Base-by-base conservation (phyloP, 139 green algal species). In the Chlorella vulgaris region DNA sequence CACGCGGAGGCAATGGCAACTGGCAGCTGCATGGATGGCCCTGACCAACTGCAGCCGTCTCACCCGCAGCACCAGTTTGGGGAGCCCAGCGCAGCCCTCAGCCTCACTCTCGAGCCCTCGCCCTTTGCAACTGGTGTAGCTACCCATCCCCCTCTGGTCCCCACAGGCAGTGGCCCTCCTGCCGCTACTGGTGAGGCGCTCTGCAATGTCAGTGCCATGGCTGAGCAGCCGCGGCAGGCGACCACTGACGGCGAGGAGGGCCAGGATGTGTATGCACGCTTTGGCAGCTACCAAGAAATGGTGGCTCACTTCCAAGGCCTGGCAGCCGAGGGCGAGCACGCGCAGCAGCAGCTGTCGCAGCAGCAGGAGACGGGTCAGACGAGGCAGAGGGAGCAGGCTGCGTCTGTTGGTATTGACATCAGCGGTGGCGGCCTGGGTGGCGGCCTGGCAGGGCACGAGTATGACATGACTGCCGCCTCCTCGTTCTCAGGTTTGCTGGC, bases 201-300 rank as follows among this genome's bases (percentile, higher is more conserved):
- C n/a, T n/a, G n/a, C n/a, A n/a, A n/a, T n/a, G n/a, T n/a, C n/a
- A n/a, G n/a, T n/a, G n/a, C n/a, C n/a, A n/a, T n/a, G n/a, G n/a
- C n/a, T 26, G 26, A 24, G 70, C 70, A 43, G 29, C 7, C 67
- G 15, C 43, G 15, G 31, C 70, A 78, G 50, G 15, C 21, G 55
- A 29, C 33, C 1, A 66, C 70, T 35, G 70, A 68, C 26, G 35
- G 42, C 35, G 73, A 35, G 4, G 71, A 66, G 33, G 71, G 73
- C 0, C 35, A 68, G 73, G 73, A 79, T 79, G 73, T 79, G 73
- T 69, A 69, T 68, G 51, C 53, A 0, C 73, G 26, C 1, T 79
- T 53, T n/a, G 36, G 51, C 73, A 79, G 73, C 73, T 79, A 79
- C 26, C 35, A 79, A 10, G 73, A 79, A 35, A 79, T 68, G 73